Evolutionary conservation across 768 basidiomycete species (phyloP).

Genomic region (Exidia glandulosa): DNA sequence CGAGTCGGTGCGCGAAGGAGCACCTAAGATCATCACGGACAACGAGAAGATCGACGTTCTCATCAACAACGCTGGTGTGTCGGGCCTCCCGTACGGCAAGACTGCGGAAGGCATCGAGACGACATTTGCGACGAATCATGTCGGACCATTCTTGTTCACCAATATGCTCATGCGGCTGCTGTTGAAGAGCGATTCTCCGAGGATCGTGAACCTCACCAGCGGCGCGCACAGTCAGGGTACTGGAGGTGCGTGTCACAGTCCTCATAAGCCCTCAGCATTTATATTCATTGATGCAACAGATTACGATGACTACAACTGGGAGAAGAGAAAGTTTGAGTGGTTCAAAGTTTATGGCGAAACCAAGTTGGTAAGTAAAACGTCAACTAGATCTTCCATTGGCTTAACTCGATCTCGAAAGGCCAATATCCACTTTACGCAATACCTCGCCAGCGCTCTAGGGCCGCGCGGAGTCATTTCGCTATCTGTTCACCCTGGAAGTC

Average conservation of each 20-base stretch:
- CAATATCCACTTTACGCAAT: too few relatives aligned
- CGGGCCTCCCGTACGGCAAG: neutral
- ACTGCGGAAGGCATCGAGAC: neutral
- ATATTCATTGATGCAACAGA: too few relatives aligned
- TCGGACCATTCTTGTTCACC: neutral
- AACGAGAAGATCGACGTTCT: neutral
- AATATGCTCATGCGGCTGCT: neutral
- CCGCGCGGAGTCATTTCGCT: too few relatives aligned
- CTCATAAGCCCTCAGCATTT: too few relatives aligned
- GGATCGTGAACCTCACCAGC: neutral
- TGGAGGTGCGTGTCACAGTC: neutral
- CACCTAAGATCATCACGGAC: neutral
- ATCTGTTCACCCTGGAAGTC: too few relatives aligned
- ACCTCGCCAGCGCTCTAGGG: too few relatives aligned
- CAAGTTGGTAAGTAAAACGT: too few relatives aligned
- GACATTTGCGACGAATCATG: neutral
- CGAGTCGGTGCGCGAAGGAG: neutral
- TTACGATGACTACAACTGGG: too few relatives aligned
- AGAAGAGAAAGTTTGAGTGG: too few relatives aligned
- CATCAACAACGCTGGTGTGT: neutral
- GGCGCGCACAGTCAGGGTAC: neutral
- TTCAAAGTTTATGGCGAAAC: too few relatives aligned
- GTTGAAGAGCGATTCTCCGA: neutral
- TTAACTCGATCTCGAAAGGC: too few relatives aligned
- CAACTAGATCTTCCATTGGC: too few relatives aligned